Evolutionary conservation across 345 rosid species (phyloP).

Genomic region (Erysimum cheiranthoides): DNA sequence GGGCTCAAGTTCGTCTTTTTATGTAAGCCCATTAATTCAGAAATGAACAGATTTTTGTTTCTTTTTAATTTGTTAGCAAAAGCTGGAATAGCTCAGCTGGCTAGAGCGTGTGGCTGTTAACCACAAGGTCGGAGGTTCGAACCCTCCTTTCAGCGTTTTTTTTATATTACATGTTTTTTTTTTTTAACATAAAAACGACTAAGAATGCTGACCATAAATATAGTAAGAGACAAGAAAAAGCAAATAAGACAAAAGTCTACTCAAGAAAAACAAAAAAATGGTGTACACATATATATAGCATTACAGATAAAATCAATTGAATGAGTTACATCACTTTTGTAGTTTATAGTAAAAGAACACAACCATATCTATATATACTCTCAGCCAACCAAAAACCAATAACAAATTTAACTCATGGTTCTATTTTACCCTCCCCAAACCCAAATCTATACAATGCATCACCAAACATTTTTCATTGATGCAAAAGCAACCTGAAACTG

Average conservation of each 20-base stretch:
- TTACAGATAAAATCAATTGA: constrained; percentile 32
- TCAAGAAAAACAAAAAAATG: neutral
- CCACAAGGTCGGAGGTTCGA: constrained; percentile 95
- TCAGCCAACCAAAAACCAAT: constrained; percentile 39
- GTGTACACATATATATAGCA: constrained; percentile 42
- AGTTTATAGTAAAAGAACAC: constrained; percentile 32
- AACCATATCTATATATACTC: constrained; percentile 35
- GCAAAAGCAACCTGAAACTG: constrained; percentile 73
- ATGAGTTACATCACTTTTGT: constrained; percentile 37
- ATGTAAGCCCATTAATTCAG: neutral
- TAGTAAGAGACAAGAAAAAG: constrained; percentile 31
- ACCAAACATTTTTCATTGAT: constrained; percentile 43
- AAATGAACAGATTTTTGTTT: too few species aligned
- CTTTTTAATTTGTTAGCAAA: too few species aligned
- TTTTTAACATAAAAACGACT: too few species aligned
- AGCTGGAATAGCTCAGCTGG: constrained; percentile 91
- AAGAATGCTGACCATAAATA: constrained; percentile 15
- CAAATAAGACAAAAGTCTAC: constrained; percentile 39
- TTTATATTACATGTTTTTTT: neutral
- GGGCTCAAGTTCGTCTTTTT: constrained; percentile 41
- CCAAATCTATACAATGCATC: constrained; percentile 40
- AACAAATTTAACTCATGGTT: constrained; percentile 21
- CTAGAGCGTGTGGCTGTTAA: constrained; percentile 92
- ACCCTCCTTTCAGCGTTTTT: constrained; percentile 54
- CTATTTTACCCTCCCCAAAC: constrained; percentile 33